A percentile compares a stretch with the other conserved stretches of the same genome.
These are phyloP conservation scores for Volvox africanus DNA, from an alignment of 139 green algal species.

Conservation along the genomic window DNA sequence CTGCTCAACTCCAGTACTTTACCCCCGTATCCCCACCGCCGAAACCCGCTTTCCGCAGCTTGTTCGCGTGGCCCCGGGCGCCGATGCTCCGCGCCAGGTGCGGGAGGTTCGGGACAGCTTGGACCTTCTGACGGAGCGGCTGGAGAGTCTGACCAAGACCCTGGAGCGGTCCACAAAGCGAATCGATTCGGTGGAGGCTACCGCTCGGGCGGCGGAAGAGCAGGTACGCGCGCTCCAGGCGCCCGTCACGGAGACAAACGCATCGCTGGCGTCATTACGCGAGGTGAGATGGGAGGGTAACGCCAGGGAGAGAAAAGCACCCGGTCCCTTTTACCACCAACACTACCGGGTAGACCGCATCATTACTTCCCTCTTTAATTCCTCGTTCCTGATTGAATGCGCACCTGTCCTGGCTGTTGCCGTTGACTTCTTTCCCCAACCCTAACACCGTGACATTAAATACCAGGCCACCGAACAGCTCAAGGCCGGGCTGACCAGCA, in stretches of 20 bases:
- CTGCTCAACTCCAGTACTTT: too few species aligned
- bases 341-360: too few species aligned
- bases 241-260: neutral
- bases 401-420: too few species aligned
- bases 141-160: slow-evolving; percentile 20
- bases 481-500: slow-evolving; percentile 1
- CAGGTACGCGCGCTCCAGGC: neutral
- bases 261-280: neutral
- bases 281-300: neutral
- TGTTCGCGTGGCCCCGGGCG: neutral
- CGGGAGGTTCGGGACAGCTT: neutral
- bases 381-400: too few species aligned
- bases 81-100: neutral
- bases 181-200: slow-evolving; percentile 3
- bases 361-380: too few species aligned
- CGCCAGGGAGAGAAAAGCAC: too few species aligned
- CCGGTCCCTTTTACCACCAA: too few species aligned
- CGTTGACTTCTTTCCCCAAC: neutral
- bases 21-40: too few species aligned
- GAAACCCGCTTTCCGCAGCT: slow-evolving; percentile 13
- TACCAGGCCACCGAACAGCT: slow-evolving; percentile 23
- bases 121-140: neutral
- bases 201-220: slow-evolving; percentile 14
- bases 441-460: neutral
- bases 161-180: slow-evolving; percentile 8